phyloP scores from a whole-genome alignment of 176 grass and related monocot genomes.

The Aegilops bicornis region DNA sequence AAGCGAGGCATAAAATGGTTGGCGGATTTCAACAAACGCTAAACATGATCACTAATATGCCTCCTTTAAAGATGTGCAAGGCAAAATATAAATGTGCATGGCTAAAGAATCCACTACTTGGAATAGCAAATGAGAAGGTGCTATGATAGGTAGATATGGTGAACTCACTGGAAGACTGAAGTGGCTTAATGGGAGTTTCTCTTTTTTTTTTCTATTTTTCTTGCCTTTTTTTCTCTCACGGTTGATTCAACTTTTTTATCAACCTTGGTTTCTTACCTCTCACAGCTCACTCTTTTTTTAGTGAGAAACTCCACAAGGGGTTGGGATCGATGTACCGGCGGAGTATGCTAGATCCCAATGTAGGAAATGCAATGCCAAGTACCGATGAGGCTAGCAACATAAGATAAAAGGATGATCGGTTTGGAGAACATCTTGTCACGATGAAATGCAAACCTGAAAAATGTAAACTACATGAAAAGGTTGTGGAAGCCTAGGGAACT shows the following conservation, averaged over 20 bases:
- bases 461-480: neutral
- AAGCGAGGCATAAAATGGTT: neutral
- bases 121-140: neutral
- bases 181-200: neutral
- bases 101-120: neutral
- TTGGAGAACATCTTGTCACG: neutral
- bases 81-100: neutral
- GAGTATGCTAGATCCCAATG: neutral
- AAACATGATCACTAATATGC: neutral
- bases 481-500: neutral
- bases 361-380: neutral
- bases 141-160: neutral
- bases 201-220: neutral
- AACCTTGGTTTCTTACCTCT: neutral
- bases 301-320: neutral
- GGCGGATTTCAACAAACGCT: neutral
- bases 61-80: neutral
- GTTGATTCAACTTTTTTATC: neutral
- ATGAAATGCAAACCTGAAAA: neutral
- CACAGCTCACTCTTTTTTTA: neutral
- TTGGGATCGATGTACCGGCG: neutral
- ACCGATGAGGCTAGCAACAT: neutral
- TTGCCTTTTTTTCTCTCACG: neutral
- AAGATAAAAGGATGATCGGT: neutral
- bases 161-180: neutral